Conservation (phyloP, 2,329 filamentous ascomycete genomes). For the Colletotrichum sidae region DNA sequence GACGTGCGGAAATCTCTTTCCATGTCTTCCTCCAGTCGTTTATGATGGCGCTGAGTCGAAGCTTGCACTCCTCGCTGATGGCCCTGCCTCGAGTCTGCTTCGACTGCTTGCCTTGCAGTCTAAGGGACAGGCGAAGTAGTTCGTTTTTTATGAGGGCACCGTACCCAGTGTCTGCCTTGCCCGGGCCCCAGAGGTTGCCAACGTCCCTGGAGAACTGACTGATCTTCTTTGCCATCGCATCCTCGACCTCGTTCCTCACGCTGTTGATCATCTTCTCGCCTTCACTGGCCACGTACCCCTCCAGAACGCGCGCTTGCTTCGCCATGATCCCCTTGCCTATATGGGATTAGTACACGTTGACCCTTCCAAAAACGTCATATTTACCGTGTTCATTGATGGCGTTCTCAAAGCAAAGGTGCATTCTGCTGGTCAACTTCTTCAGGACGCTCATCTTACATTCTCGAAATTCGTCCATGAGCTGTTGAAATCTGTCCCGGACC, state of each 20-base stretch:
- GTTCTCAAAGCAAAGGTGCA: slow-evolving; percentile 16
- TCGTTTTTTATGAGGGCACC: neutral
- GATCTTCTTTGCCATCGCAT: neutral
- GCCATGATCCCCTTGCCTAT: slow-evolving; percentile 12
- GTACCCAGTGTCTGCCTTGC: neutral
- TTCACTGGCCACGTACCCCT: neutral
- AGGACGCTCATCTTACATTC: neutral
- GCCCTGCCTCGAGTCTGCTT: neutral
- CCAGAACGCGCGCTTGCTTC: neutral
- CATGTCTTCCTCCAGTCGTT: neutral
- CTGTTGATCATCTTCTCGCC: slow-evolving; percentile 7
- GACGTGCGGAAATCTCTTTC: neutral
- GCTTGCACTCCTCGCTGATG: neutral
- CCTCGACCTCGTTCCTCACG: slow-evolving; percentile 5
- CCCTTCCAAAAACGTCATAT: neutral
- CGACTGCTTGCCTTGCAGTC: neutral
- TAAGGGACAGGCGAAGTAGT: neutral
- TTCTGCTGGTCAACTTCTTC: neutral
- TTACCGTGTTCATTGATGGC: slow-evolving; percentile 6
- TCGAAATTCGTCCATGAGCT: neutral
- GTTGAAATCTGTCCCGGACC: neutral
- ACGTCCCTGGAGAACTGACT: neutral
- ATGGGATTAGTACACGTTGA: neutral
- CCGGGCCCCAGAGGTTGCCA: neutral
- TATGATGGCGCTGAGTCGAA: neutral